phyloP scores from a whole-genome alignment of 129 eudicot species.

The Gnaphalium uliginosum region DNA sequence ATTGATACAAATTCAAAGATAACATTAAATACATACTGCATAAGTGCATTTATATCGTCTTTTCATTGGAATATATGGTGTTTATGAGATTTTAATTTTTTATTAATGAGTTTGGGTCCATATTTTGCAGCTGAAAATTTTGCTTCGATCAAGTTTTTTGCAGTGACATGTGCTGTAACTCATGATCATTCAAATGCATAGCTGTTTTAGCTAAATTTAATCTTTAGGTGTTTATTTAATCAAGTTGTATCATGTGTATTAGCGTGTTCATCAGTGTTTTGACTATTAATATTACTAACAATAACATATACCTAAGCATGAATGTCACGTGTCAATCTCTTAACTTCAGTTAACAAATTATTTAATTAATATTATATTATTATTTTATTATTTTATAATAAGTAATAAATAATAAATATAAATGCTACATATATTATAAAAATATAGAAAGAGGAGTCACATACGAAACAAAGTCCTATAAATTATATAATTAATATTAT shows the following conservation, averaged over 20 bases:
- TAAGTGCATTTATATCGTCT: not conserved
- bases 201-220: not conserved
- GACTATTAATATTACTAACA: not conserved
- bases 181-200: not conserved
- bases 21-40: not conserved
- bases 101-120: not conserved
- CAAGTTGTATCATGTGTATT: not conserved
- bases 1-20: not conserved
- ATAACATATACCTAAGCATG: too few species aligned
- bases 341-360: too few species aligned
- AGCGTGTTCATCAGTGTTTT: not conserved
- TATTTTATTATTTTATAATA: too few species aligned
- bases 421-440: too few species aligned
- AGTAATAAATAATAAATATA: too few species aligned
- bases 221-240: too few species aligned
- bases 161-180: not conserved
- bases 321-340: too few species aligned
- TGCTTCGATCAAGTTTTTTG: not conserved
- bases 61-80: not conserved
- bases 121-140: not conserved
- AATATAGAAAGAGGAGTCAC: too few species aligned
- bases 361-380: too few species aligned
- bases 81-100: not conserved
- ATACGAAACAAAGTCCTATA: too few species aligned
- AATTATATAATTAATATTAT: too few species aligned